Base-by-base conservation (phyloP, 768 basidiomycete genomes). In the Russula compacta region DNA sequence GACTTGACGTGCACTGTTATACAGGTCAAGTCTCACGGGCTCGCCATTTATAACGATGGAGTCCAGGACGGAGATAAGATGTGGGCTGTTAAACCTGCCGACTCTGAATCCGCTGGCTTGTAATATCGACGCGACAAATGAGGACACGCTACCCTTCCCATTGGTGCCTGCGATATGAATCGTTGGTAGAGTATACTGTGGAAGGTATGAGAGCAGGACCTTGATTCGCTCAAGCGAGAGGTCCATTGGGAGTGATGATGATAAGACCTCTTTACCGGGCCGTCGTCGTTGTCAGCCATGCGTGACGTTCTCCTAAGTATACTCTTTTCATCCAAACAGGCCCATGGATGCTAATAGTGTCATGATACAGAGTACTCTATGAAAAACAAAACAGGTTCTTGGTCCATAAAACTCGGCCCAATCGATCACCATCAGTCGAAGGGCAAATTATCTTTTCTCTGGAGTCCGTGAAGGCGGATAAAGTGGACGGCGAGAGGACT, bases 121-220 rank as follows among this genome's bases (percentile, higher is more conserved):
- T 8, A 98, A 74, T 67, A 92, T 87, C 46, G 91, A 91, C 0
- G 90, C 83, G 11, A 97, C 71, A 39, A 93, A 76, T 6, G 87
- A 86, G 1, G 92, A 85, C 12, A 95, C 92, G 66, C 91, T 95
- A 39, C 97, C 97, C 73, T 98, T 99, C 9, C 95, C 95, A 73
- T 99, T 98, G 0, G 97, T 99, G 0, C 97, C 97, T 8, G 93
- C 85, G 59, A 98, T 80, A 69, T 99, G 97, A 39, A 90, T 77
- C 0, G 93, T 92, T 0, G 93, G 95, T 2, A 90, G 80, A 0
- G 78, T 82, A 68, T 89, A 87, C 0, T 77, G 73, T 0, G 82
- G 83, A 5, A 95, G 73, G 66, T 78, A 68, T 3, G 70, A 60
- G 38, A 86, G 78, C 0, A 93, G 77, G 3, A 59, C 70, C 46